Percentiles rank a stretch among this genome's conserved stretches.
phyloP scores from a whole-genome alignment of 306 rosid genomes.

The Cicer arietinum region DNA sequence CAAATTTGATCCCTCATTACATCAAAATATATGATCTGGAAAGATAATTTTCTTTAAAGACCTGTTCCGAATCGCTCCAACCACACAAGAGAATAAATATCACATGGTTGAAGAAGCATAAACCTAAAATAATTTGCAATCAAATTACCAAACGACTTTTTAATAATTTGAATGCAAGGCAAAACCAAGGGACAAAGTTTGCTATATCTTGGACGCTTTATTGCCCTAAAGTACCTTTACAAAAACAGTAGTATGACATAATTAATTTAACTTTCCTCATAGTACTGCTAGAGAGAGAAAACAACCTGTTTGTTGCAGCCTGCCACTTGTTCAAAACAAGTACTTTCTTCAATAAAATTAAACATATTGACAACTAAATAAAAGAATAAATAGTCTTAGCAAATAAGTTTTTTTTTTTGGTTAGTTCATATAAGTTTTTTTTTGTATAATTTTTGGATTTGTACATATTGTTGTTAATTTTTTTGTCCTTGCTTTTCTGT shows the following conservation, averaged over 20 bases:
- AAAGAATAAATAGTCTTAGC: too few species aligned
- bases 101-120: constrained; percentile 1
- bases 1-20: constrained; percentile 18
- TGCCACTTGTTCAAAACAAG: constrained; percentile 7
- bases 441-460: too few species aligned
- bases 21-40: constrained; percentile 35
- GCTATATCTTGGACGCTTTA: not conserved
- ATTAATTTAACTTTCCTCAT: not conserved
- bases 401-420: too few species aligned
- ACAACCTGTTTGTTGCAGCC: constrained; percentile 1
- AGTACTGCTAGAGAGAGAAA: not conserved
- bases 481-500: too few species aligned
- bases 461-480: too few species aligned
- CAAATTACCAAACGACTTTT: constrained; percentile 26
- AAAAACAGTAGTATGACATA: constrained; percentile 24
- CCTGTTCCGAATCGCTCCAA: not conserved
- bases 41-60: constrained; percentile 30
- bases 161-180: constrained; percentile 1
- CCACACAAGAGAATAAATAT: constrained; percentile 29
- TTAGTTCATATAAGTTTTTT: too few species aligned
- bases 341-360: too few species aligned
- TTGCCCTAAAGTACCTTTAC: constrained; percentile 31
- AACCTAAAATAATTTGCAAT: constrained; percentile 30
- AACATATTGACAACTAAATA: too few species aligned
- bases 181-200: constrained; percentile 30